A percentile compares a stretch with the other conserved stretches of the same genome.
Evolutionary conservation across 2,329 filamentous ascomycete genomes (phyloP).

Genomic region (Paraconiothyrium brasiliense): DNA sequence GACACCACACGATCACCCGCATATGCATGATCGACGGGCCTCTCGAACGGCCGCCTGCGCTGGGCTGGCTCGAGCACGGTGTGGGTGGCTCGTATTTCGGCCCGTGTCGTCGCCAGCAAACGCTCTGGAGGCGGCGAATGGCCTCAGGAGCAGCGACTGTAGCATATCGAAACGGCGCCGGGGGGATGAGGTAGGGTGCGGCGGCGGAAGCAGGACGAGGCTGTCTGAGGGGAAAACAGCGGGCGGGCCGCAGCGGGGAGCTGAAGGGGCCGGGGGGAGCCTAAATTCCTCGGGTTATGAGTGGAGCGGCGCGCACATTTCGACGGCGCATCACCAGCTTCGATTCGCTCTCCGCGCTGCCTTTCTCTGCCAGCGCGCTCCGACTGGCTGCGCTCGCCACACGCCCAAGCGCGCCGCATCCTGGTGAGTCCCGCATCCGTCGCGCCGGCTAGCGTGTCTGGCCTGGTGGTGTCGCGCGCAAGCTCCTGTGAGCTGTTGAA

Average conservation of each 20-base stretch:
- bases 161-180: neutral
- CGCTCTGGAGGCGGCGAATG: neutral
- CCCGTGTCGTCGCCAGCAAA: neutral
- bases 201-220: neutral
- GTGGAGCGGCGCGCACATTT: constrained; percentile 16
- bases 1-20: constrained; percentile 25
- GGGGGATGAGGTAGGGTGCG: neutral
- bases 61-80: constrained; percentile 13
- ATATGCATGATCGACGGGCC: constrained; percentile 24
- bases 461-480: constrained; percentile 6
- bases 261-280: neutral
- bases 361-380: constrained; percentile 17
- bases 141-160: neutral
- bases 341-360: constrained; percentile 22
- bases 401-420: constrained; percentile 24
- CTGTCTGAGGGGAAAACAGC: constrained; percentile 1
- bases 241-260: constrained; percentile 4
- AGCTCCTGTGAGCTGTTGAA: constrained; percentile 15
- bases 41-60: constrained; percentile 1
- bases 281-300: constrained; percentile 10
- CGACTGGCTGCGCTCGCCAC: constrained; percentile 24
- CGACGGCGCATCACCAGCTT: constrained; percentile 9
- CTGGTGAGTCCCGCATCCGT: constrained; percentile 24
- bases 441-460: constrained; percentile 17
- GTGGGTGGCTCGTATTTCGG: no score